Base-by-base conservation (phyloP, 106 monocot species). In the Agapanthus africanus region DNA sequence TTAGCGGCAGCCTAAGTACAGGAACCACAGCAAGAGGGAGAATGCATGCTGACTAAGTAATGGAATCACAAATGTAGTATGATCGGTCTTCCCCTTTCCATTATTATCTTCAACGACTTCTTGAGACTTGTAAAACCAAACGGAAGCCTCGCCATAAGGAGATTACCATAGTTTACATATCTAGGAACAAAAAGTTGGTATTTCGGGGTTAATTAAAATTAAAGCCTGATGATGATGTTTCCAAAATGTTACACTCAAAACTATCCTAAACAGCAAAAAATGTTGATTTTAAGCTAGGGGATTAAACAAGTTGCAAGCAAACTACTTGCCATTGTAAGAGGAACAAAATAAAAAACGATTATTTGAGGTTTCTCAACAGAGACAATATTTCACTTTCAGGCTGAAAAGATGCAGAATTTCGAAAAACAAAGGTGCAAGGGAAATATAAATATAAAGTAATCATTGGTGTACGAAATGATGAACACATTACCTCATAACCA, bases 401-500 rank as follows among this genome's bases (percentile, higher is more conserved):
- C 59, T 32, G 15, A 11, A 59, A 31, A 59, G 59, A 14, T 31
- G 4, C 4, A 22, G 5, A 4, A 22, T 52, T n/a, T 19, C n/a
- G 59, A 34, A 31, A 0, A 61, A 61, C 6, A 35, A 66, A 42
- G 30, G 66, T 13, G 27, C 13, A 42, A 4, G 4, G 28, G 4
- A 18, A 33, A 35, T 18, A 66, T 13, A 33, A 26, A 18, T 40
- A 40, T 39, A 40, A 65, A 28, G 25, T 26, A 13, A 42, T 66
- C 14, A 30, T 26, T 26, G 28, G 27, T 4, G 11, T 37, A 27
- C 9, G 23, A 35, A 44, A 28, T 42, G 23, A 30, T 27, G 42
- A 61, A 35, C 25, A 67, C 33, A 50, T 40, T 44, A 93, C 93
- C 85, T 88, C 88, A 62, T 72, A 83, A 59, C 49, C 41, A 27